Conservation (phyloP, 306 rosid species). For the Cucurbita moschata region DNA sequence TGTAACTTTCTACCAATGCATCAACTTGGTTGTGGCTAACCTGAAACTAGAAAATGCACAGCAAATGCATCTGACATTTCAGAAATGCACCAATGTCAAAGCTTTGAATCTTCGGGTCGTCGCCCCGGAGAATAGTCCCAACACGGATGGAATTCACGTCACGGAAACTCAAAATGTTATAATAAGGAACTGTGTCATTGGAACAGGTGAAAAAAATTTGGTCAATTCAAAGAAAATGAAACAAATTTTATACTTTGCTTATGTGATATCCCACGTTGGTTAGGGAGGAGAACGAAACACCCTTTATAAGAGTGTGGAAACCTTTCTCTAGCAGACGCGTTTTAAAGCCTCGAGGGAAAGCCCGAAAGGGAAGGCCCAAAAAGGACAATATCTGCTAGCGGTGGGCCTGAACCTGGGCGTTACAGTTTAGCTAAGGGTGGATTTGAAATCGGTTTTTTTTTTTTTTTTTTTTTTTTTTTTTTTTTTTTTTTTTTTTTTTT, state of each 20-base stretch:
- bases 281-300: too few species aligned
- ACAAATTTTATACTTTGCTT: background rate
- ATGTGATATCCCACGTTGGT: too few species aligned
- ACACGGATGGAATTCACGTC: constrained; percentile 88
- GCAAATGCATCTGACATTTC: constrained; percentile 50
- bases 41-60: constrained; percentile 44
- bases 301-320: too few species aligned
- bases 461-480: too few species aligned
- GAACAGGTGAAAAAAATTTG: constrained; percentile 34
- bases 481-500: too few species aligned
- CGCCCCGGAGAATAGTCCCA: constrained; percentile 70
- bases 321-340: too few species aligned
- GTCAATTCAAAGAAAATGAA: background rate
- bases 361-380: too few species aligned
- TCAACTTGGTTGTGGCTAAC: constrained; percentile 26
- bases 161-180: constrained; percentile 30
- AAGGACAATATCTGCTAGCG: too few species aligned
- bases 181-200: constrained; percentile 31
- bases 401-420: too few species aligned
- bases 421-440: background rate
- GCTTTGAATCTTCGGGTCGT: constrained; percentile 26
- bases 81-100: constrained; percentile 31
- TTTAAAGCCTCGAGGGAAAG: too few species aligned
- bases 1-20: constrained; percentile 44
- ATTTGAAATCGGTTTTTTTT: background rate